phyloP scores from a whole-genome alignment of 352 stramenopile species.

The Plasmopara muralis region DNA sequence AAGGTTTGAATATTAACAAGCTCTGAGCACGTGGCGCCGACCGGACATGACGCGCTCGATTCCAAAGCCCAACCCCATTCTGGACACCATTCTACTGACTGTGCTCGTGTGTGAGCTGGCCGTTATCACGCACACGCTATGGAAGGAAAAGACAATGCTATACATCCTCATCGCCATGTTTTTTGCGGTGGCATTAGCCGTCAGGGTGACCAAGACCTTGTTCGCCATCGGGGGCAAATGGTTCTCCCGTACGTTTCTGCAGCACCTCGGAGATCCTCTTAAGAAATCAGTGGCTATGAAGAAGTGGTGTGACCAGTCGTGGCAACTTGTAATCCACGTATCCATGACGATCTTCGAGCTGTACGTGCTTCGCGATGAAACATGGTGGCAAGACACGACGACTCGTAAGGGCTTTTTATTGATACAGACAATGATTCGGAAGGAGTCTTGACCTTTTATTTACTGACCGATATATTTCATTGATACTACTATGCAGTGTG shows the following conservation, averaged over 20 bases:
- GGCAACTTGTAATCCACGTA: constrained; percentile 79
- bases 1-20: too few relatives aligned
- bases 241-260: constrained; percentile 72
- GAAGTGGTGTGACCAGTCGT: constrained; percentile 87
- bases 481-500: constrained; percentile 39
- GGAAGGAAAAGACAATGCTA: constrained; percentile 64
- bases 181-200: constrained; percentile 58
- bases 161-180: constrained; percentile 55
- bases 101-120: constrained; percentile 57
- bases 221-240: constrained; percentile 60
- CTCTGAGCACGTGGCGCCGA: too few relatives aligned
- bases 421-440: background rate
- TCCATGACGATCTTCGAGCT: constrained; percentile 83
- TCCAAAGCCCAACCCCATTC: constrained; percentile 53
- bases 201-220: constrained; percentile 57
- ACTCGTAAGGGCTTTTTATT: constrained; percentile 39
- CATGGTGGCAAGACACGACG: constrained; percentile 83
- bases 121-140: constrained; percentile 56
- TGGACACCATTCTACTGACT: constrained; percentile 59
- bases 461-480: background rate
- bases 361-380: constrained; percentile 71
- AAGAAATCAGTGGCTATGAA: constrained; percentile 80
- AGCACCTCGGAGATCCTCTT: constrained; percentile 76
- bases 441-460: background rate
- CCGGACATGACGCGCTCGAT: constrained; percentile 48